Evolutionary conservation across 2,329 filamentous ascomycete genomes (phyloP).

Genomic region (Aspergillus aculeatinus): DNA sequence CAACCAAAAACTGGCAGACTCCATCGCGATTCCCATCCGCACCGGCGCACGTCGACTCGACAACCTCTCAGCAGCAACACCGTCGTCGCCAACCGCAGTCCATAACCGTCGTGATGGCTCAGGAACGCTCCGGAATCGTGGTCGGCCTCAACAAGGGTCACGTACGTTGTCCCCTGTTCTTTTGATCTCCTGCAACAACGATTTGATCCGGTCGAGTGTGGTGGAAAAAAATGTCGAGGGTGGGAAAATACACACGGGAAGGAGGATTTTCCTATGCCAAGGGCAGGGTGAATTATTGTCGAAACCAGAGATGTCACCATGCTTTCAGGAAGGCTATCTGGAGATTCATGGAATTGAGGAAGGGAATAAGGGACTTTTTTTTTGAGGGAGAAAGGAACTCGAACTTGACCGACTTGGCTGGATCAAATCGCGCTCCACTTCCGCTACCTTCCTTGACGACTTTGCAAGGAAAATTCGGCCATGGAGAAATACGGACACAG

Average conservation of each 20-base stretch:
- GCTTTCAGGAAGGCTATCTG: not conserved
- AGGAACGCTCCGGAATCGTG: slow-evolving; percentile 55
- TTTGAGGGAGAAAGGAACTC: not conserved
- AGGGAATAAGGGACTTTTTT: not conserved
- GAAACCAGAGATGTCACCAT: not conserved
- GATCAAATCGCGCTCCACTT: not conserved
- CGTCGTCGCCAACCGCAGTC: slow-evolving; percentile 36
- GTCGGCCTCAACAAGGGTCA: slow-evolving; percentile 65
- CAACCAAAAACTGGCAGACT: slow-evolving; percentile 34
- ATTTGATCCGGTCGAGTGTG: slow-evolving; percentile 18
- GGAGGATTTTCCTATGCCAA: not conserved
- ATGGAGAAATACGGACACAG: not conserved
- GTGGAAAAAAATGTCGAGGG: slow-evolving; percentile 4
- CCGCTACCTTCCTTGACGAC: not conserved
- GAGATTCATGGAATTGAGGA: not conserved
- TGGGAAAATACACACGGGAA: not conserved
- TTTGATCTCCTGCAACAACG: slow-evolving; percentile 7
- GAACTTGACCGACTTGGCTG: slow-evolving; percentile 8
- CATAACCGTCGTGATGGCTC: slow-evolving; percentile 49
- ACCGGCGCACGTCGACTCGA: slow-evolving; percentile 26
- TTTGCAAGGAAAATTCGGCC: not conserved
- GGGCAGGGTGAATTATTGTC: not conserved
- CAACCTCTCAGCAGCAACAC: slow-evolving; percentile 29
- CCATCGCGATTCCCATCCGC: slow-evolving; percentile 25
- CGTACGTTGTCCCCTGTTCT: slow-evolving; percentile 52